Base-by-base conservation (phyloP, 2,329 filamentous ascomycete genomes). In the Ceratocystis papillata region DNA sequence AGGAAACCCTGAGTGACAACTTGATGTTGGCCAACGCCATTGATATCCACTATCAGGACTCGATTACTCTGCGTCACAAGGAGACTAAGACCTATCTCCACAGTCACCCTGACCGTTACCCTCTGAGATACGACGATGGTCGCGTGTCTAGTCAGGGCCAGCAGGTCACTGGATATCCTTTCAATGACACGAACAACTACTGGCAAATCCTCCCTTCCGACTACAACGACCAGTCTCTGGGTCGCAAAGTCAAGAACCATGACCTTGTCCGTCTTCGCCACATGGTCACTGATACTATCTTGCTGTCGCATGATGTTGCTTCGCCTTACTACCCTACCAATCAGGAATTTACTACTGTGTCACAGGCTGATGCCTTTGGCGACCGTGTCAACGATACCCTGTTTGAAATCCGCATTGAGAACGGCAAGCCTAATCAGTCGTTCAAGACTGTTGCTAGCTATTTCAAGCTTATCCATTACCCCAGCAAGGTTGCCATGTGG, bases 401-500 rank as follows among this genome's bases (percentile, higher is more conserved):
- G 8, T 99, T 99, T 71, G 91, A 97, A 77, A 82, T 99, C 71
- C 87, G 88, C 72, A 87, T 97, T 69, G 94, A 97, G 74, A 84
- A 88, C 70, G 90, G 87, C 72, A 96, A 96, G 77, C 74, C 80
- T 55, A 81, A 82, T 30, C 88, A 93, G 73, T 86, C 93, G 67
- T 96, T 97, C 80, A 93, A 90, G 79, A 93, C 88, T 69, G 83
- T 96, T 74, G 87, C 93, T 8, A 87, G 90, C 69, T 89, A 96
- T 77, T 96, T 99, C 83, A 97, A 96, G 79, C 83, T 99, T 68
- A 84, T 99, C 71, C 94, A 99, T 76, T 85, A 89, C 73, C 91
- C 93, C 6, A 95, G 90, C 75, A 96, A 95, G 76, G 94, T 99
- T 63, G 93, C 94, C 70, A 96, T 99, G 93, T 99, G 94, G 94